A percentile compares a stretch with the other conserved stretches of the same genome.
phyloP scores from a whole-genome alignment of 176 grass and related monocot genomes.

The Oryza brachyantha region DNA sequence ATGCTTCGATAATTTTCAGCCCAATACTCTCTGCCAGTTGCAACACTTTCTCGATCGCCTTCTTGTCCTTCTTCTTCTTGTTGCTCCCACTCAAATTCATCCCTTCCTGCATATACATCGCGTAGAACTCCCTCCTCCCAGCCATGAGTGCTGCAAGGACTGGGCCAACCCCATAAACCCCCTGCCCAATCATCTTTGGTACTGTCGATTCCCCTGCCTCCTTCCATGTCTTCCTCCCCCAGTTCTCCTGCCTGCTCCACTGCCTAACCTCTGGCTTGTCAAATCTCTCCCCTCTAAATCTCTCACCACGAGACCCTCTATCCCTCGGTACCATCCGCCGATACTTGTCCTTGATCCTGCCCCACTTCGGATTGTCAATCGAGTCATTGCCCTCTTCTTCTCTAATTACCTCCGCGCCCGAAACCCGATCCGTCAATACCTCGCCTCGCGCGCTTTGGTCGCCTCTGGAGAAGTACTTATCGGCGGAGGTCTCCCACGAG shows the following conservation, averaged over 20 bases:
- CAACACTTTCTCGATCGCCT: slow-evolving; percentile 66
- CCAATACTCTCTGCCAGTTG: slow-evolving; percentile 58
- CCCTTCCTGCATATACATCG: slow-evolving; percentile 77
- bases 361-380: slow-evolving; percentile 59
- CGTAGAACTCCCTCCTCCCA: slow-evolving; percentile 80
- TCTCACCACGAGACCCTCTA: slow-evolving; percentile 34
- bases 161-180: slow-evolving; percentile 77
- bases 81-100: slow-evolving; percentile 78
- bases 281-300: slow-evolving; percentile 42
- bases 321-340: slow-evolving; percentile 21
- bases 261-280: slow-evolving; percentile 50
- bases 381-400: slow-evolving; percentile 38
- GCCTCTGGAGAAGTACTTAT: slow-evolving; percentile 66
- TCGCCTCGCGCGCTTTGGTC: slow-evolving; percentile 29
- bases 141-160: slow-evolving; percentile 77
- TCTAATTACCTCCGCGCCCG: slow-evolving; percentile 6
- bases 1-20: slow-evolving; percentile 65
- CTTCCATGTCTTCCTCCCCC: slow-evolving; percentile 77
- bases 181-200: slow-evolving; percentile 74
- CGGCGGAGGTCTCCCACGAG: slow-evolving; percentile 74
- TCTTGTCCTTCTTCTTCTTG: slow-evolving; percentile 98
- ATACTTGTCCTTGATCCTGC: slow-evolving; percentile 57
- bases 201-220: slow-evolving; percentile 64
- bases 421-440: slow-evolving; percentile 18
- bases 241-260: slow-evolving; percentile 78